phyloP scores from a whole-genome alignment of 495 filamentous ascomycete genomes.

The Penicillium paxilli region DNA sequence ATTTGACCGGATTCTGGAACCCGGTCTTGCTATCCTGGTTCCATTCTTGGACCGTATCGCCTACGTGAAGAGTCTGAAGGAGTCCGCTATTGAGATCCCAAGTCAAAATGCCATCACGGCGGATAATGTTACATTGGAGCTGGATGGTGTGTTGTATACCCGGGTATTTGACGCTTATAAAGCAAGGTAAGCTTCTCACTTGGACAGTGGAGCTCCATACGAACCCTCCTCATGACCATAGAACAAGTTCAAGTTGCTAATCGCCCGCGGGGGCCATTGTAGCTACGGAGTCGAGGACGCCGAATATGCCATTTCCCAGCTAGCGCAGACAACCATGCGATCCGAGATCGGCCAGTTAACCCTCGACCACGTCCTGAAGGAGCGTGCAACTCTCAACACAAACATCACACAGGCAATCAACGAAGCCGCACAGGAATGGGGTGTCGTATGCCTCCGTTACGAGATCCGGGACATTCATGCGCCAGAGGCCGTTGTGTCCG shows the following conservation, averaged over 20 bases:
- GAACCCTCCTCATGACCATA: background rate
- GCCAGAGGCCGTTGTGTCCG: constrained; percentile 85
- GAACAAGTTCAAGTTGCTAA: too few species aligned
- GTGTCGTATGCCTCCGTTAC: constrained; percentile 92
- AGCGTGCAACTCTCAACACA: constrained; percentile 90
- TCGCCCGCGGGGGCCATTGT: too few species aligned
- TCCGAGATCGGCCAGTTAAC: constrained; percentile 95
- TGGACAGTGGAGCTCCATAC: background rate
- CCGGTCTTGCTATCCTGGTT: constrained; percentile 84
- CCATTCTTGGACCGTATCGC: constrained; percentile 94
- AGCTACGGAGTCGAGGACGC: constrained; percentile 98
- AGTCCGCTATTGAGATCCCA: constrained; percentile 92
- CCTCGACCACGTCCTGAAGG: constrained; percentile 95
- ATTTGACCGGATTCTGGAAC: constrained; percentile 87
- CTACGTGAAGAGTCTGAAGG: constrained; percentile 97
- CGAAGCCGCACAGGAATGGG: constrained; percentile 95
- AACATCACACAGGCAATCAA: constrained; percentile 99
- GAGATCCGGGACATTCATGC: constrained; percentile 99
- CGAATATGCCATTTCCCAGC: constrained; percentile 96
- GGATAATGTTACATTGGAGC: constrained; percentile 94
- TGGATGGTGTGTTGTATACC: constrained; percentile 94
- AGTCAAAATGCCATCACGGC: constrained; percentile 96
- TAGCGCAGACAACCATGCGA: constrained; percentile 98
- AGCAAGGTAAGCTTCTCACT: constrained; percentile 63
- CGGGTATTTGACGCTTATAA: constrained; percentile 97